Base-by-base conservation (phyloP, 768 basidiomycete species). In the Podaxis sp. region DNA sequence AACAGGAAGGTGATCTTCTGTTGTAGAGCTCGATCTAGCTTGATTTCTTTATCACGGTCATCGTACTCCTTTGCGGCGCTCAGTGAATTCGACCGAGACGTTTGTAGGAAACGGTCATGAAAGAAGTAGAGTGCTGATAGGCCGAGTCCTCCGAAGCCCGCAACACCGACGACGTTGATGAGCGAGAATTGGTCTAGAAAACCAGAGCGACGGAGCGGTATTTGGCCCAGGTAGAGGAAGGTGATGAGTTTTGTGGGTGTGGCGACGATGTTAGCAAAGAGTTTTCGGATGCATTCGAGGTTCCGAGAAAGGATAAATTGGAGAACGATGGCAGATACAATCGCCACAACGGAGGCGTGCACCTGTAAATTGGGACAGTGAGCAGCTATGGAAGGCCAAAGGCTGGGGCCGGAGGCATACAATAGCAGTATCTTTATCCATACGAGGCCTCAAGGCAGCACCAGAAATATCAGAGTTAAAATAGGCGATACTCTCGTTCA, bases 1-100 rank as follows among this genome's bases (percentile, higher is more conserved):
- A 62, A 33, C 13, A 55, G 60, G 20, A 62, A 13, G 28, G 53
- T 48, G 22, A 62, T 7, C 20, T 62, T 55, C 30, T 55, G 44
- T 49, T 56, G 60, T 17, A 62, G 28, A 48, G 60, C 60, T 20
- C 60, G 33, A 26, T 62, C 52, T 12, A 62, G 36, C 20, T 54
- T 44, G 53, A 55, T 30, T 20, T 46, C 26, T 24, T 61, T 41
- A 13, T 44, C 12, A 1, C n/a, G 20, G 46, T n/a, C 17, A 33
- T 62, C 41, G 41, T 46, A 12, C 17, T 8, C 53, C 46, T 36
- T 53, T 17, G 20, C 7, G 22, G 7, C 38, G 11, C 7, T 30
- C 22, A 54, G 12, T 13, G 53, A 20, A 7, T 24, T 40, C 2
- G 54, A 3, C 15, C 38, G 36, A 12, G n/a, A 17, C 10, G 12